A percentile compares a stretch with the other conserved stretches of the same genome.
phyloP scores from a whole-genome alignment of 2,329 filamentous ascomycete species.

The Paraconiothyrium sp. region DNA sequence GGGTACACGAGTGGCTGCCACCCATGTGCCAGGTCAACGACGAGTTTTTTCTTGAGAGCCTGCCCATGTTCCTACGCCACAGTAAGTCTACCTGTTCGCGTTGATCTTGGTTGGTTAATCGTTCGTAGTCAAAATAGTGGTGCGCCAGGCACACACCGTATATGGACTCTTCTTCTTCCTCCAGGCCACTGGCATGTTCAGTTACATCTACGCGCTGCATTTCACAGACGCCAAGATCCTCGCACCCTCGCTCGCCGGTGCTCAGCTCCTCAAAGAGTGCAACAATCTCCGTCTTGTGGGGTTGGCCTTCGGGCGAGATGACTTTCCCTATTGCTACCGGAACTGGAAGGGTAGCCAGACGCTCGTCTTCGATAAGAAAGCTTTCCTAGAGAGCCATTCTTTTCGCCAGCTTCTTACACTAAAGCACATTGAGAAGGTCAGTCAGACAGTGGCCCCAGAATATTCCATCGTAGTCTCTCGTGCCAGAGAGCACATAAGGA shows the following conservation, averaged over 20 bases:
- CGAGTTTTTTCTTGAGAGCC: slow-evolving; percentile 17
- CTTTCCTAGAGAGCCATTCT: slow-evolving; percentile 12
- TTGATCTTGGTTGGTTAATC: neutral
- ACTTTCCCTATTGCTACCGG: slow-evolving; percentile 5
- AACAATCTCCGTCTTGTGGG: slow-evolving; percentile 17
- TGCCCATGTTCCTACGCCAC: slow-evolving; percentile 19
- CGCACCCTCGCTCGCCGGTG: slow-evolving; percentile 9
- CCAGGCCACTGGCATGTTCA: slow-evolving; percentile 10
- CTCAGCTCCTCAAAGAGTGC: slow-evolving; percentile 18
- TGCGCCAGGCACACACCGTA: slow-evolving; percentile 9
- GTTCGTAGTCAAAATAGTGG: slow-evolving; percentile 9
- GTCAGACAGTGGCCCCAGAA: neutral
- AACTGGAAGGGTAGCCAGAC: neutral
- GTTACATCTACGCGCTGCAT: slow-evolving; percentile 11
- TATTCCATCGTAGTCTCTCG: neutral
- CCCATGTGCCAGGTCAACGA: slow-evolving; percentile 22
- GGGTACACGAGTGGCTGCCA: slow-evolving; percentile 16
- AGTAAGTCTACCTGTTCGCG: neutral
- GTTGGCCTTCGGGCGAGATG: slow-evolving; percentile 6
- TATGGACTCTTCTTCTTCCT: slow-evolving; percentile 18
- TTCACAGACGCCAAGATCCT: slow-evolving; percentile 3
- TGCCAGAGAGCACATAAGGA: neutral
- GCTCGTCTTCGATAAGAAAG: slow-evolving; percentile 6
- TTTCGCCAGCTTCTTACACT: slow-evolving; percentile 17
- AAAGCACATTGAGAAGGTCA: slow-evolving; percentile 13